Base-by-base conservation (phyloP, 75 land plant species). In the Gnetum montanum region DNA sequence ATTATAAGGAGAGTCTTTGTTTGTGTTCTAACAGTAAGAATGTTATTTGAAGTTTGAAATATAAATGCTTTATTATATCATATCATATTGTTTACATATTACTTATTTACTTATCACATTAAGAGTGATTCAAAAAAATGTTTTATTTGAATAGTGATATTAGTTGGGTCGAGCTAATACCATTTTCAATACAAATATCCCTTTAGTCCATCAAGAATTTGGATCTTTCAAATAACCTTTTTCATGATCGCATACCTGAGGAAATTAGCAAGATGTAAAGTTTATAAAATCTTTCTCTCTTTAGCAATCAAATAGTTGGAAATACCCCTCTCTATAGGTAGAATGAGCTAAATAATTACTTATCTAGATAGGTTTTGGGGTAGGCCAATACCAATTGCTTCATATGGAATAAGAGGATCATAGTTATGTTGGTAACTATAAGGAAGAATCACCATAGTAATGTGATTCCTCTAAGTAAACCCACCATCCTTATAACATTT, bases 241-340 rank as follows among this genome's bases (percentile, higher is more conserved):
- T 88, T 58, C 76, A 69, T 41, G 86, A 83, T 18, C 8, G 68
- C 3, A 46, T 91, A 31, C 97, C 97, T 4, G 45, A 48, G 16
- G 83, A 64, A 15, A 73, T 91, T 44, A 82, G 92, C 18, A 43
- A 43, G 11, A 56, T 91, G 25, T 58, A 24, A 34, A 69, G 58
- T 45, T 40, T 85, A 25, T 59, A 76, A 54, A 73, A 78, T 41
- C 51, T 89, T 10, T 77, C 90, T 11, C 54, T 89, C 34, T 61
- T 86, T 12, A 75, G 89, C 10, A 88, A 88, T 44, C 62, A 69
- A 46, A 70, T 88, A 45, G 65, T 73, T 12, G 93, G 89, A 31
- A 28, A 58, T 0, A 43, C 84, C 27, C 88, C 70, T 71, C 16
- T 64, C 81, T 5, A 34, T 90, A 49, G 73, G 72, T 6, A 77